A percentile compares a stretch with the other conserved stretches of the same genome.
Conservation (phyloP, 441 rosid genomes). For the Jatropha multifida region DNA sequence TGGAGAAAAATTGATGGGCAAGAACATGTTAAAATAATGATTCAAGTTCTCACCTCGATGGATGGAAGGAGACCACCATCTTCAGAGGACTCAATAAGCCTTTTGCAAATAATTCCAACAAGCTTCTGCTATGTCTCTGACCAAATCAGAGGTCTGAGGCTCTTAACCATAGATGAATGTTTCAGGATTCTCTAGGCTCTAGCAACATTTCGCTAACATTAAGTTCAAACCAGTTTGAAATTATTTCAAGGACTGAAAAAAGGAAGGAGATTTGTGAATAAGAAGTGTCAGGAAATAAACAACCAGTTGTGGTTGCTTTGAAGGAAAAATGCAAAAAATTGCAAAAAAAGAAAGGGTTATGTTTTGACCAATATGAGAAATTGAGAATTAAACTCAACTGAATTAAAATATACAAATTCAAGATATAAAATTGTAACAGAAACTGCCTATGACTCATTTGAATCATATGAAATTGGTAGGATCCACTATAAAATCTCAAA, state of each 20-base stretch:
- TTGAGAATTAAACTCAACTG: slow-evolving; percentile 1
- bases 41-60: slow-evolving; percentile 7
- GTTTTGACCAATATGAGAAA: not conserved
- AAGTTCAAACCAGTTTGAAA: not conserved
- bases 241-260: not conserved
- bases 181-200: not conserved
- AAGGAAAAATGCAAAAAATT: not conserved
- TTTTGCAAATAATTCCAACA: not conserved
- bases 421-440: slow-evolving; percentile 15
- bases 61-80: not conserved
- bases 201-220: not conserved
- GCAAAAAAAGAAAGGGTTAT: too few relatives aligned
- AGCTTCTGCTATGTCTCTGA: not conserved
- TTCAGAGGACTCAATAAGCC: not conserved
- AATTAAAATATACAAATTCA: slow-evolving; percentile 13
- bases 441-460: not conserved
- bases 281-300: not conserved
- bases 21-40: not conserved
- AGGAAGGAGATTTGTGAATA: not conserved
- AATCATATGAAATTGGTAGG: not conserved
- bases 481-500: not conserved
- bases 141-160: not conserved
- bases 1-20: not conserved
- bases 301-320: not conserved
- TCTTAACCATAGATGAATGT: not conserved